Evolutionary conservation across 805 yeast genomes (phyloP).

Genomic region (Metschnikowia gelsemii): DNA sequence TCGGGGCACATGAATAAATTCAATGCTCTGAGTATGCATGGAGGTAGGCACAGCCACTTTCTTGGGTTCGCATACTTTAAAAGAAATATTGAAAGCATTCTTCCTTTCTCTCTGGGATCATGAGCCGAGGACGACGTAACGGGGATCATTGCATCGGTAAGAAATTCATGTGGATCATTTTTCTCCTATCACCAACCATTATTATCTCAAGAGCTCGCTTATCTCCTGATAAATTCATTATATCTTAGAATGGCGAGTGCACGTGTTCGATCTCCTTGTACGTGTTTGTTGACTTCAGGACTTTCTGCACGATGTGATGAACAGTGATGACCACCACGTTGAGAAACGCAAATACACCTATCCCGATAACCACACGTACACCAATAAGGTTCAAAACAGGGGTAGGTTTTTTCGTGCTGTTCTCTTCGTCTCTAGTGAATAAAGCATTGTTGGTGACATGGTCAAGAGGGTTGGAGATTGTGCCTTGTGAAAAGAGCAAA

Average conservation of each 20-base stretch:
- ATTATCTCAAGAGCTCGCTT: too few species aligned
- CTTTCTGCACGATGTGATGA: conserved; percentile 37
- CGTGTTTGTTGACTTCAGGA: conserved; percentile 28
- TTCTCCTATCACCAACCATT: too few species aligned
- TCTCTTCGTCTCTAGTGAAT: conserved; percentile 7
- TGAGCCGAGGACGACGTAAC: too few species aligned
- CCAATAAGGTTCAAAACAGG: conserved; percentile 19
- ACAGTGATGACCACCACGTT: conserved; percentile 38
- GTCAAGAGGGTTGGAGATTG: background rate
- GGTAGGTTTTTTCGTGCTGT: conserved; percentile 6
- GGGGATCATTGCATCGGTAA: too few species aligned
- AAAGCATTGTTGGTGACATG: background rate
- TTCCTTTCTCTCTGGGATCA: too few species aligned
- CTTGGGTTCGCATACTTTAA: too few species aligned
- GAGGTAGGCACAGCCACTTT: too few species aligned
- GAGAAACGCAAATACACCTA: conserved; percentile 34
- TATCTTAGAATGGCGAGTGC: conserved; percentile 12
- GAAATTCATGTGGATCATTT: too few species aligned
- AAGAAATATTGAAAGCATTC: too few species aligned
- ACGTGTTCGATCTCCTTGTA: conserved; percentile 37
- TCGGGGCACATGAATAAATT: too few species aligned
- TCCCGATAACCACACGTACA: conserved; percentile 34
- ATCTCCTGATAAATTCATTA: background rate
- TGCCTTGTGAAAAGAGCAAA: background rate
- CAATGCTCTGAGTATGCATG: too few species aligned